Evolutionary conservation across 2,329 filamentous ascomycete genomes (phyloP), one percentile per base, ranked within the genome.

Genomic region (Ceratocystis papillata): DNA sequence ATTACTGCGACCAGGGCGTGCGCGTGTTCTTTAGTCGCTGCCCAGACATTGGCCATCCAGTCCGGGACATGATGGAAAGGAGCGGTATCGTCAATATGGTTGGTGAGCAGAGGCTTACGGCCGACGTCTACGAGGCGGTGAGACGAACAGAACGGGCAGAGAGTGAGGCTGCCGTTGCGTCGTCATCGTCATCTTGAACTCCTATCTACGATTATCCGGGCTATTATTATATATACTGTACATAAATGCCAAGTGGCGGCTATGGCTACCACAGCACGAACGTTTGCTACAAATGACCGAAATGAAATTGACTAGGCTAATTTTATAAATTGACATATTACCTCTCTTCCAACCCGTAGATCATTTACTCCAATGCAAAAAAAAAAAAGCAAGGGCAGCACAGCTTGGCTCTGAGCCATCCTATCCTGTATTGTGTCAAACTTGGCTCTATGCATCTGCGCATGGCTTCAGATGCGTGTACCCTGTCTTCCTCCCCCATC

Each of bases 1-100:
- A 79, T 37, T 97, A 97, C 74, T 79, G 86, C n/a, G 82, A 88
- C 44, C 80, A 87, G 3, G 88, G 87, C 0, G 90, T 93, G 1
- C 78, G 84, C 1, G 87, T 94, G 7, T 92, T 89, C 73, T 93
- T 93, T 73, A 84, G 82, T 33, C 77, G 84, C 8, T 79, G 80
- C 0, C 82, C 83, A 0, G 76, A 75, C 0, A 76, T 74, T 0
- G 73, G 75, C 12, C 78, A 80, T 67, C 76, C 80, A 1, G 87
- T 95, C 0, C 93, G 88, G 79, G 76, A 80, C 63, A 78, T 90
- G 64, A 89, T 97, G 77, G 79, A 85, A 65, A 80, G 83, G 65
- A 91, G 88, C 70, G 93, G 94, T 2, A 96, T 99, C 70, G 83
- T 96, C 1, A 89, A 90, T 1, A 79, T 88, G 64, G 89, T 87